Percentiles rank a stretch among this genome's conserved stretches.
These are phyloP conservation scores for Thalassiosira profunda DNA, from an alignment of 108 stramenopile genomes.

Conservation along the genomic window DNA sequence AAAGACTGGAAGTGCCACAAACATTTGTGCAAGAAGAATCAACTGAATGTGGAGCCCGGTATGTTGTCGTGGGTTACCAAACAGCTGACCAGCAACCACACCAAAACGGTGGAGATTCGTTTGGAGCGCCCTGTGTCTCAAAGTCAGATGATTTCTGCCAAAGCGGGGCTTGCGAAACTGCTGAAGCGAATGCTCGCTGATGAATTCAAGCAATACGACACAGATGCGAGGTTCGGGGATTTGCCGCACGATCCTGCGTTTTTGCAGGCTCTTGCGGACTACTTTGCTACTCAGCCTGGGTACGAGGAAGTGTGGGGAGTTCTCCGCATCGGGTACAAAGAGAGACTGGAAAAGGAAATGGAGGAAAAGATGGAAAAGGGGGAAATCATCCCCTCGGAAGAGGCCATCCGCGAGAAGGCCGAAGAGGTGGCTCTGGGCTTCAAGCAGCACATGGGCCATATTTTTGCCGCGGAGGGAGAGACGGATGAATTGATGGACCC, in stretches of 20 bases:
- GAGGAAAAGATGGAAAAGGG: neutral
- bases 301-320: constrained; percentile 1
- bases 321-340: neutral
- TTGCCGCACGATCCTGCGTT: constrained; percentile 3
- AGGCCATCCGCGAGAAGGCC: neutral
- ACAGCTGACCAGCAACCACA: neutral
- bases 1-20: constrained; percentile 13
- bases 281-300: constrained; percentile 12
- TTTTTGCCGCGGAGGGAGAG: too few species aligned
- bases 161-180: neutral
- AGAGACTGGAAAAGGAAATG: neutral
- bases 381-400: too few species aligned
- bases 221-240: neutral
- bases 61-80: neutral
- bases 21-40: constrained; percentile 2
- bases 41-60: neutral
- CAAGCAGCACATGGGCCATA: too few species aligned
- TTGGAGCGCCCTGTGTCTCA: neutral
- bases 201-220: constrained; percentile 7
- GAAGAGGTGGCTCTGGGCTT: neutral
- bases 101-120: neutral
- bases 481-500: too few species aligned
- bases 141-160: constrained; percentile 1
- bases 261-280: constrained; percentile 9
- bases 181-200: constrained; percentile 8